Percentiles rank a stretch among this genome's conserved stretches.
phyloP scores from a whole-genome alignment of 164 flowering plant genomes.

The Warburgia ugandensis region DNA sequence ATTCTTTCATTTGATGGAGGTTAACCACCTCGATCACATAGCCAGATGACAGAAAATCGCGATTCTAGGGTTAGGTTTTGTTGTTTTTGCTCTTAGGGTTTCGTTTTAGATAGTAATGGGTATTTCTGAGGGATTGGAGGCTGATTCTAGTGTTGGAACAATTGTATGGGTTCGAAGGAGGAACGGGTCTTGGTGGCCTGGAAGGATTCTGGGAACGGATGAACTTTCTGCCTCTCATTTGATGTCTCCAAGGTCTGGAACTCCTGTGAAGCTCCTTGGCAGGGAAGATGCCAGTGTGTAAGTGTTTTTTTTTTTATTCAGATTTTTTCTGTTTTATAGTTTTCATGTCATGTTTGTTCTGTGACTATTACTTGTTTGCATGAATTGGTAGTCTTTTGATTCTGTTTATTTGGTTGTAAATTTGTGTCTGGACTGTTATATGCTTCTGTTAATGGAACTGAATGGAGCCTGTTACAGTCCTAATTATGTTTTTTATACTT shows the following conservation, averaged over 20 bases:
- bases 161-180: constrained; percentile 95
- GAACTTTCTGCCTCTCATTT: constrained; percentile 71
- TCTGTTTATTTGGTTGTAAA: not conserved
- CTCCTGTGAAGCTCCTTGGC: constrained; percentile 97
- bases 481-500: not conserved
- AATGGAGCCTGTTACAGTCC: not conserved
- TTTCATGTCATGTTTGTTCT: not conserved
- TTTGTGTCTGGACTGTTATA: not conserved
- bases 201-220: constrained; percentile 70
- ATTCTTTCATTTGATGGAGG: constrained; percentile 5
- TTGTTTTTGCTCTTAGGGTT: constrained; percentile 1
- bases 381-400: not conserved
- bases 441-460: not conserved
- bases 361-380: not conserved
- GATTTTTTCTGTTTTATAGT: not conserved
- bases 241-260: constrained; percentile 84
- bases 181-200: constrained; percentile 99
- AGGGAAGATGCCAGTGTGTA: constrained; percentile 98
- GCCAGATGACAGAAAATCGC: not conserved
- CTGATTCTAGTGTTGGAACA: constrained; percentile 54
- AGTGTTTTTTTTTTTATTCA: constrained; percentile 18
- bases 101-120: constrained; percentile 25
- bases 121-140: constrained; percentile 30
- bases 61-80: constrained; percentile 2
- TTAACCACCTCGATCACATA: not conserved